Conservation (phyloP, 331 rosid species). For the Acacia pycnantha region DNA sequence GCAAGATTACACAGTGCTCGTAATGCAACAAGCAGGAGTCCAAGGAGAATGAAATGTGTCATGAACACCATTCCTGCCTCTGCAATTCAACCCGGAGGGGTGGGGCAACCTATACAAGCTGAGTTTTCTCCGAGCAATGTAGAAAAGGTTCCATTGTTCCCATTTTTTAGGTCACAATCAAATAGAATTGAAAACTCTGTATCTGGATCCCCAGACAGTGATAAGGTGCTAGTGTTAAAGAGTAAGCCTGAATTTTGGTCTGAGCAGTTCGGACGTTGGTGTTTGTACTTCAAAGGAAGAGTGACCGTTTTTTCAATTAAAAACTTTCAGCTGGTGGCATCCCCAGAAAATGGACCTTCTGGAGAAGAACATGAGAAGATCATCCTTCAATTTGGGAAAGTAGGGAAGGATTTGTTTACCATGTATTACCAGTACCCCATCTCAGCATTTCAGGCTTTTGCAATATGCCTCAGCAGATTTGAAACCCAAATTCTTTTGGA, state of each 20-base stretch:
- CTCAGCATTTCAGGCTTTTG: conserved; percentile 95
- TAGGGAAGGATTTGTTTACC: conserved; percentile 82
- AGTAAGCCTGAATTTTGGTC: conserved; percentile 97
- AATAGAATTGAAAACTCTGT: conserved; percentile 42
- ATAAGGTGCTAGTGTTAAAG: conserved; percentile 63
- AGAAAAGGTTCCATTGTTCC: conserved; percentile 58
- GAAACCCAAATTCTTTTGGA: conserved; percentile 61
- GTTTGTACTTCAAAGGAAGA: conserved; percentile 88
- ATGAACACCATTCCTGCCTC: conserved; percentile 77
- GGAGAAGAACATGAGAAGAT: conserved; percentile 85
- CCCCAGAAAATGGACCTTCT: conserved; percentile 76
- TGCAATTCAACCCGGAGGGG: conserved; percentile 70
- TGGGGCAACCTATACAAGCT: conserved; percentile 56
- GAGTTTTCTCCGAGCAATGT: conserved; percentile 53
- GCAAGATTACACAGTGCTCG: conserved; percentile 1
- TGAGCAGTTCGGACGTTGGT: conserved; percentile 97
- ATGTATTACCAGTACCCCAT: conserved; percentile 95
- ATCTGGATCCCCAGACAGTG: conserved; percentile 54
- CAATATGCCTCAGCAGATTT: conserved; percentile 96
- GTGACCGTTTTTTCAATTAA: conserved; percentile 90
- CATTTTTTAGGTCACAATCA: conserved; percentile 70
- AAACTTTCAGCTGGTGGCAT: conserved; percentile 91
- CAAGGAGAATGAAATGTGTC: conserved; percentile 86
- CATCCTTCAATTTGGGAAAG: conserved; percentile 91
- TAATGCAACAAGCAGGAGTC: conserved; percentile 60